A percentile compares a stretch with the other conserved stretches of the same genome.
Evolutionary conservation across 345 rosid species (phyloP).

Genomic region (Eucalyptus cloeziana): DNA sequence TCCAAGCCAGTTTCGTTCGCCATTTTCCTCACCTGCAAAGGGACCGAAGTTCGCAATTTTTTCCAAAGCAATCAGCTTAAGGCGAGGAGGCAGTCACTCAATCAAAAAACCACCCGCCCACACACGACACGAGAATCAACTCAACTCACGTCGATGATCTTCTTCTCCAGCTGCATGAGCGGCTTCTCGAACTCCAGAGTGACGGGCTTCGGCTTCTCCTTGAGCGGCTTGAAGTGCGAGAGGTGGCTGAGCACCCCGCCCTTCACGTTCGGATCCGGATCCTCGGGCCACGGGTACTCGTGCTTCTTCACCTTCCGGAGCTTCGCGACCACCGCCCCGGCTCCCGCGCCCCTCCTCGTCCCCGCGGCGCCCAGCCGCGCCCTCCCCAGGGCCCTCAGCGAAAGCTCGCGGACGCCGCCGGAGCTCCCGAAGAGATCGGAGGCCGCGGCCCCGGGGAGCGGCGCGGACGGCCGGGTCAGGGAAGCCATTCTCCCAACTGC

Average conservation of each 20-base stretch:
- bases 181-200: slow-evolving; percentile 88
- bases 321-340: slow-evolving; percentile 30
- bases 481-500: not conserved
- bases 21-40: slow-evolving; percentile 79
- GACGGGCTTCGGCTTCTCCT: slow-evolving; percentile 68
- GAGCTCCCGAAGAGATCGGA: not conserved
- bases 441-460: not conserved
- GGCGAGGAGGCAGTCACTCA: not conserved
- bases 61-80: not conserved
- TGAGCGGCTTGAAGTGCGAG: slow-evolving; percentile 71
- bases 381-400: slow-evolving; percentile 37
- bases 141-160: slow-evolving; percentile 60
- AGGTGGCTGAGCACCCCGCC: slow-evolving; percentile 82
- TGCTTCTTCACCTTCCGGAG: slow-evolving; percentile 79
- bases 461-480: not conserved
- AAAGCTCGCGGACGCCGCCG: not conserved
- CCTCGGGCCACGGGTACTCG: slow-evolving; percentile 83
- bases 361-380: slow-evolving; percentile 8
- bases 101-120: not conserved
- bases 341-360: slow-evolving; percentile 16
- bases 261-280: slow-evolving; percentile 85
- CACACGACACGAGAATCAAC: not conserved
- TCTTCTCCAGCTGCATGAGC: slow-evolving; percentile 67
- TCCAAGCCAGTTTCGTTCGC: slow-evolving; percentile 85
- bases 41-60: not conserved